phyloP scores from a whole-genome alignment of 768 basidiomycete species.

The Lactarius deliciosus region DNA sequence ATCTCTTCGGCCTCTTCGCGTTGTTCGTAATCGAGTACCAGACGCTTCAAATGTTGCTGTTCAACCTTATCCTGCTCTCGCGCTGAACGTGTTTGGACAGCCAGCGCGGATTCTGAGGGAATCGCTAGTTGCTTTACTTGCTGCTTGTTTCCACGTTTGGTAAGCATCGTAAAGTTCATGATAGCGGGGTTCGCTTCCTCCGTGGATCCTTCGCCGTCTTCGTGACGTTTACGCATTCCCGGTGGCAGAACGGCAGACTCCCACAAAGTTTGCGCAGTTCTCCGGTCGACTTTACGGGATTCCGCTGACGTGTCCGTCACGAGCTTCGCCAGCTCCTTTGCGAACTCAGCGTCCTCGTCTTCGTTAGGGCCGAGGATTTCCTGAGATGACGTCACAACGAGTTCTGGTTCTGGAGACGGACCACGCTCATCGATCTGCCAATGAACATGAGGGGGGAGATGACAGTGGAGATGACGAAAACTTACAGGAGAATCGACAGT shows the following conservation, averaged over 20 bases:
- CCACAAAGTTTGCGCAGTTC: conserved; percentile 83
- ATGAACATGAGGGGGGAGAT: not conserved
- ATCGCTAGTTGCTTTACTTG: conserved; percentile 91
- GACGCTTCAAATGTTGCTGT: conserved; percentile 94
- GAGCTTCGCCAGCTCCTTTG: conserved; percentile 93
- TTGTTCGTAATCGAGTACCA: conserved; percentile 90
- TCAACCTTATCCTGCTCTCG: conserved; percentile 94
- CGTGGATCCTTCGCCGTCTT: conserved; percentile 53
- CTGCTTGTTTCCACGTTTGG: conserved; percentile 91
- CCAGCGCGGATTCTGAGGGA: conserved; percentile 83
- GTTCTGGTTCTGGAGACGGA: conserved; percentile 73
- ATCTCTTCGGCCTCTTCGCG: conserved; percentile 83
- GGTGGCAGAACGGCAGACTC: conserved; percentile 80
- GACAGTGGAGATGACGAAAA: conserved; percentile 6
- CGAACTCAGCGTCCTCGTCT: conserved; percentile 91
- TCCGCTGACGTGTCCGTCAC: conserved; percentile 85
- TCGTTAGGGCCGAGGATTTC: conserved; percentile 81
- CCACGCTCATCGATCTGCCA: conserved; percentile 62
- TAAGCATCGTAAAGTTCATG: conserved; percentile 92
- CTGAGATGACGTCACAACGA: conserved; percentile 67
- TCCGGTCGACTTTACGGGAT: conserved; percentile 83
- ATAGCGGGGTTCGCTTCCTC: conserved; percentile 41
- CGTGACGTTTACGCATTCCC: conserved; percentile 66
- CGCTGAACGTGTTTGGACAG: conserved; percentile 86
- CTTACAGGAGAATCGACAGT: conserved; percentile 56